These are phyloP conservation scores for Solanum verrucosum DNA, from an alignment of 257 asterid genomes.

Conservation along the genomic window DNA sequence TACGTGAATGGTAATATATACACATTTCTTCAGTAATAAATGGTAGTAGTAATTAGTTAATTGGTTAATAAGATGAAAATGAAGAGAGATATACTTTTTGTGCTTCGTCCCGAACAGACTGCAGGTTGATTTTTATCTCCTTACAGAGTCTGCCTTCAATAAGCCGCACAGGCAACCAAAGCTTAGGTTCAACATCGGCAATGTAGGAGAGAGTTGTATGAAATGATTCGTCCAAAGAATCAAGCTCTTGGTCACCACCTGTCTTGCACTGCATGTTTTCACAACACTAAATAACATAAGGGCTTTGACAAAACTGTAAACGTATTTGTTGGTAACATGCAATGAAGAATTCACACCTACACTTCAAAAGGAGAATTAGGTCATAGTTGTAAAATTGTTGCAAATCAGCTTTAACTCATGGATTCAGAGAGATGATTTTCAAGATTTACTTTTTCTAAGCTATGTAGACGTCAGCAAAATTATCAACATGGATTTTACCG, in stretches of 20 bases:
- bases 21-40: neutral
- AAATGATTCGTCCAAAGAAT: slow-evolving; percentile 24
- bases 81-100: slow-evolving; percentile 30
- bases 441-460: neutral
- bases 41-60: neutral
- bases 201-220: slow-evolving; percentile 48
- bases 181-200: slow-evolving; percentile 69
- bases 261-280: slow-evolving; percentile 23
- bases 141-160: slow-evolving; percentile 68
- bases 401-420: neutral
- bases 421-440: neutral
- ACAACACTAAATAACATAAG: slow-evolving; percentile 5
- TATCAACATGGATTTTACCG: neutral
- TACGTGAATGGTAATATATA: neutral
- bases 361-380: neutral
- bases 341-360: neutral
- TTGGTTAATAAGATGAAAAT: neutral
- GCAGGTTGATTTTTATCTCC: slow-evolving; percentile 56
- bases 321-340: neutral
- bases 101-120: slow-evolving; percentile 54
- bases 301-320: slow-evolving; percentile 3
- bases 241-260: slow-evolving; percentile 14
- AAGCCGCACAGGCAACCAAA: slow-evolving; percentile 77
- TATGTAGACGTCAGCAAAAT: neutral
- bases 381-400: neutral